These are phyloP conservation scores for Theobroma grandiflorum DNA, from an alignment of 441 rosid genomes.

Conservation along the genomic window DNA sequence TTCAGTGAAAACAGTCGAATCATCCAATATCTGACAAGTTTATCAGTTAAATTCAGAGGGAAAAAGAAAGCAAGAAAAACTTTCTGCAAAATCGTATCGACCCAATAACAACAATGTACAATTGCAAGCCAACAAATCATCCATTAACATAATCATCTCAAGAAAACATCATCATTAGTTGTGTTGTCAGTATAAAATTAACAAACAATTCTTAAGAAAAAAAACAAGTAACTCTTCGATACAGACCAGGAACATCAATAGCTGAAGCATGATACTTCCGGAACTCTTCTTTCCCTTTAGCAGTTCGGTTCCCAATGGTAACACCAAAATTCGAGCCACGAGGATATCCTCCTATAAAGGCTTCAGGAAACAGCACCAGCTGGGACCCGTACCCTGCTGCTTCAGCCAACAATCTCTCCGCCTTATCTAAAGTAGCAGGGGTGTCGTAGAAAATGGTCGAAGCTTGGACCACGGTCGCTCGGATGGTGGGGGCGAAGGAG, in stretches of 20 bases:
- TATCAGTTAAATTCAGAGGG: too few species aligned
- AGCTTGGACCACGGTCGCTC: constrained; percentile 95
- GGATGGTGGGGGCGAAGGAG: constrained; percentile 57
- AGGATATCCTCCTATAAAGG: constrained; percentile 91
- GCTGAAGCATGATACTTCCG: constrained; percentile 89
- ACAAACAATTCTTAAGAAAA: not conserved
- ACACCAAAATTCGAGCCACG: constrained; percentile 86
- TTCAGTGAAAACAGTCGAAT: not conserved
- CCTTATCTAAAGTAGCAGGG: constrained; percentile 90
- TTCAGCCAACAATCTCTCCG: constrained; percentile 85
- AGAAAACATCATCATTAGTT: not conserved
- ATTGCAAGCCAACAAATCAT: not conserved
- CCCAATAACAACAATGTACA: not conserved
- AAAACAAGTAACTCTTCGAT: not conserved
- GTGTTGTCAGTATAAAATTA: not conserved
- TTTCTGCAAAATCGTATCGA: not conserved
- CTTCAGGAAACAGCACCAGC: constrained; percentile 94
- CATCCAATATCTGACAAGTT: too few species aligned
- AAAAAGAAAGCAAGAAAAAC: too few species aligned
- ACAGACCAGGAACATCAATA: constrained; percentile 82
- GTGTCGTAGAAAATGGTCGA: constrained; percentile 91
- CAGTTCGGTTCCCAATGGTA: constrained; percentile 67
- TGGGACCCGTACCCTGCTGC: constrained; percentile 82
- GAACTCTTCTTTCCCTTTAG: constrained; percentile 87
- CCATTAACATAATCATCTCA: not conserved